Evolutionary conservation across 1,284 basidiomycete genomes (phyloP), one percentile per base, ranked within the genome.

Genomic region (Ceratobasidium papillatum): DNA sequence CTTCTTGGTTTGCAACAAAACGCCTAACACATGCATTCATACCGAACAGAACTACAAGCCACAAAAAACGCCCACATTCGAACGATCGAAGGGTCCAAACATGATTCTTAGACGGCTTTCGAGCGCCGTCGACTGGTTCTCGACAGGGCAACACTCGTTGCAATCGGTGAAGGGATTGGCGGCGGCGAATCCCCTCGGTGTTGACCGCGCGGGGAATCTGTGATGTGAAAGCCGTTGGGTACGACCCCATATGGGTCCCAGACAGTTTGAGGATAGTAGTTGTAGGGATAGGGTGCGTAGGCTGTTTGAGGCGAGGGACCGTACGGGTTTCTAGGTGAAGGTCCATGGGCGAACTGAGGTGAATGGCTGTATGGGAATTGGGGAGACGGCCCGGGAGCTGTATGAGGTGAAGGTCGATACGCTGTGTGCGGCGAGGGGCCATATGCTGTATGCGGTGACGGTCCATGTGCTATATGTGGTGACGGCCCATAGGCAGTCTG

Each of bases 101-200:
- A n/a, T n/a, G n/a, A n/a, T n/a, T n/a, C n/a, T 41, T 41, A 41
- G 38, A 41, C 38, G 19, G 47, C 34, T n/a, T 38, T 25, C 5
- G 27, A 43, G 14, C 54, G 11, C 14, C 66, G 66, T 7, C 54
- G 66, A 47, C 66, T 71, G 2, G 41, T 32, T 49, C 43, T 41
- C 8, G 59, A 62, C 14, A 17, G 58, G 1, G 58, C 59, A 36
- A 61, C 22, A 25, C 45, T 63, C n/a, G 58, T 73, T 2, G 71
- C 71, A 34, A 73, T 73, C 14, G 69, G 69, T 3, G 69, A 72
- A 11, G 69, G 69, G 45, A 72, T 52, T 4, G 71, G 71, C 22
- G 59, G 71, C 22, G 71, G 71, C 12, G 71, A 73, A 36, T 73
- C 59, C 4, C 71, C 59, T 4, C 56, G 71, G 22, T 27, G 71